Conservation (phyloP, 1,139 yeast species). For the Candida freyschussii region DNA sequence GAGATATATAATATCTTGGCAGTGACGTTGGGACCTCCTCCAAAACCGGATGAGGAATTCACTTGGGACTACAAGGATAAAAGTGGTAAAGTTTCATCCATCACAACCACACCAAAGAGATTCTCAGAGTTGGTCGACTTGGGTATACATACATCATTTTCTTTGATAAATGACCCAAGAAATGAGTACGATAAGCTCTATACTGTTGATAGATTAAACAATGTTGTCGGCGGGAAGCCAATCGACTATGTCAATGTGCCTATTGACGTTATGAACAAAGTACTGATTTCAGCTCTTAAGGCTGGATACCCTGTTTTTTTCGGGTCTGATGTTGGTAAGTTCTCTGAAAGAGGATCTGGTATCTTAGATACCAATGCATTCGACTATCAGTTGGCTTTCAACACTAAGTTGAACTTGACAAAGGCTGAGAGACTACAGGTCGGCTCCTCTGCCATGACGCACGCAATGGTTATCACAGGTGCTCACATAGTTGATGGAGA, state of each 20-base stretch:
- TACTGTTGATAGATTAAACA: conserved; percentile 69
- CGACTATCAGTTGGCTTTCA: conserved; percentile 57
- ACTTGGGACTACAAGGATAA: conserved; percentile 74
- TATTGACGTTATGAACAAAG: conserved; percentile 49
- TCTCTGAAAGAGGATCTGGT: conserved; percentile 51
- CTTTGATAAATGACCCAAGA: conserved; percentile 78
- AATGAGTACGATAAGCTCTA: conserved; percentile 57
- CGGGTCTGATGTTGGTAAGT: conserved; percentile 81
- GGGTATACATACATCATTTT: conserved; percentile 52
- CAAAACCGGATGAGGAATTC: conserved; percentile 61
- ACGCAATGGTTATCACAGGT: conserved; percentile 82
- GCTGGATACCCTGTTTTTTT: conserved; percentile 75
- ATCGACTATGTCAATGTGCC: conserved; percentile 68
- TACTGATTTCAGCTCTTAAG: conserved; percentile 63
- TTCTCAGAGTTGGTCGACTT: conserved; percentile 50
- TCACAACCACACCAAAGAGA: conserved; percentile 56
- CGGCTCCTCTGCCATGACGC: conserved; percentile 69
- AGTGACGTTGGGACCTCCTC: conserved; percentile 70
- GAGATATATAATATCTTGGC: conserved; percentile 61
- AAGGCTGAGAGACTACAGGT: conserved; percentile 56
- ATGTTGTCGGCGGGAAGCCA: conserved; percentile 60
- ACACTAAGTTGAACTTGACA: conserved; percentile 50
- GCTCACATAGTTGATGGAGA: conserved; percentile 58
- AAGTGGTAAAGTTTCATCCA: conserved; percentile 53
- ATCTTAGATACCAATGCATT: conserved; percentile 66